These are phyloP conservation scores for Euphorbia pulcherrima DNA, from an alignment of 345 rosid genomes.

Conservation along the genomic window DNA sequence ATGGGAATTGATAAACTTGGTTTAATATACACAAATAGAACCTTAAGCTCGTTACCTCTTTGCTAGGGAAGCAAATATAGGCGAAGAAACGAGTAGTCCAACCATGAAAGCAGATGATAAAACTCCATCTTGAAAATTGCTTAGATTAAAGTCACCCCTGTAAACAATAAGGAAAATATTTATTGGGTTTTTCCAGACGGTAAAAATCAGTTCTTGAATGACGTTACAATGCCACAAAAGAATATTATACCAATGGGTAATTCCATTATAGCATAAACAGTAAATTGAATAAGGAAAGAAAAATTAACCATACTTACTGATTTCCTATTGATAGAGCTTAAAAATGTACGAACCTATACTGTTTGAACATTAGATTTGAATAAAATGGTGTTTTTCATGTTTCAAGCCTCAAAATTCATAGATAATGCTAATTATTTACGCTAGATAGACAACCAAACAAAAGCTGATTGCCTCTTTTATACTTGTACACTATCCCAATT, in stretches of 20 bases:
- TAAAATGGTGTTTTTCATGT: not conserved
- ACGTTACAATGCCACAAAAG: not conserved
- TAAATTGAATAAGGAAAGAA: not conserved
- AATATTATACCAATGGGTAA: not conserved
- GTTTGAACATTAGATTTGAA: too few species aligned
- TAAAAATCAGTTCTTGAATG: not conserved
- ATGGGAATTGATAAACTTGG: not conserved
- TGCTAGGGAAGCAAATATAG: conserved; percentile 82
- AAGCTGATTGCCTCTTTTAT: not conserved
- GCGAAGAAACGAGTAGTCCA: conserved; percentile 89
- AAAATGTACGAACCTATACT: too few species aligned
- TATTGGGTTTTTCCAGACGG: not conserved
- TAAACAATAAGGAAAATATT: not conserved
- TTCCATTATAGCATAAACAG: not conserved
- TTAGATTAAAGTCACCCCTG: conserved; percentile 82
- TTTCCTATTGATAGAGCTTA: too few species aligned
- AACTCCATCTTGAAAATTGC: conserved; percentile 84
- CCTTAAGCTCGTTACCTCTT: conserved; percentile 48
- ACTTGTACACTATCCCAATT: not conserved
- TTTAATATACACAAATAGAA: not conserved
- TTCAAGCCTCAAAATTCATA: not conserved
- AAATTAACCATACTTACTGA: too few species aligned
- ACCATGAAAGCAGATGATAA: conserved; percentile 97
- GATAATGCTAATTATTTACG: too few species aligned
- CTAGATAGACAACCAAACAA: not conserved